Percentiles rank a stretch among this genome's conserved stretches.
Conservation (phyloP, 1,284 basidiomycete genomes). For the Gomphus sp. region DNA sequence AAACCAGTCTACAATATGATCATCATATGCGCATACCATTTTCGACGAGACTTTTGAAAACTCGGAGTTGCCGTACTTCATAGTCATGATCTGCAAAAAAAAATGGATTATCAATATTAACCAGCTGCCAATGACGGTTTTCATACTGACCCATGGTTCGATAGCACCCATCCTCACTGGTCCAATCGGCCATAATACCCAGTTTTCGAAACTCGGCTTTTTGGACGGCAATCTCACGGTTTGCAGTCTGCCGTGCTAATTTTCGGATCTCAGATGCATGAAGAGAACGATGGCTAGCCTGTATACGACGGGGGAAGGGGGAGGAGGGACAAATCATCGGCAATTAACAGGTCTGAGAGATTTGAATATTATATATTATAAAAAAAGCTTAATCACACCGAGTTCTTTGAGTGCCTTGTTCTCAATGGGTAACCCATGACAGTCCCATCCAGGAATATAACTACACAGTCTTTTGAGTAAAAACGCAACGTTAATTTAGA, state of each 20-base stretch:
- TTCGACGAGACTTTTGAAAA: slow-evolving; percentile 87
- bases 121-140: not conserved
- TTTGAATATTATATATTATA: not conserved
- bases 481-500: not conserved
- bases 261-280: slow-evolving; percentile 58
- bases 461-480: slow-evolving; percentile 29
- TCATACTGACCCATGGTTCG: slow-evolving; percentile 65
- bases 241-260: slow-evolving; percentile 68
- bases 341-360: not conserved
- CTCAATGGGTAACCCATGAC: slow-evolving; percentile 96
- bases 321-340: not conserved
- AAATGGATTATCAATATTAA: not conserved
- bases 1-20: not conserved
- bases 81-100: slow-evolving; percentile 63
- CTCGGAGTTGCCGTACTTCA: slow-evolving; percentile 80
- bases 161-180: slow-evolving; percentile 62
- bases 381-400: slow-evolving; percentile 35
- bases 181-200: slow-evolving; percentile 94
- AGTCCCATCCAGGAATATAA: slow-evolving; percentile 97
- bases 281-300: slow-evolving; percentile 47
- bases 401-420: slow-evolving; percentile 80
- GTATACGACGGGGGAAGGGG: slow-evolving; percentile 7
- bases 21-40: slow-evolving; percentile 40
- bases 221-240: slow-evolving; percentile 71
- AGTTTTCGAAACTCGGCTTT: slow-evolving; percentile 75